Conservation (phyloP, 2,329 filamentous ascomycete species). For the Colletotrichum acutatum region DNA sequence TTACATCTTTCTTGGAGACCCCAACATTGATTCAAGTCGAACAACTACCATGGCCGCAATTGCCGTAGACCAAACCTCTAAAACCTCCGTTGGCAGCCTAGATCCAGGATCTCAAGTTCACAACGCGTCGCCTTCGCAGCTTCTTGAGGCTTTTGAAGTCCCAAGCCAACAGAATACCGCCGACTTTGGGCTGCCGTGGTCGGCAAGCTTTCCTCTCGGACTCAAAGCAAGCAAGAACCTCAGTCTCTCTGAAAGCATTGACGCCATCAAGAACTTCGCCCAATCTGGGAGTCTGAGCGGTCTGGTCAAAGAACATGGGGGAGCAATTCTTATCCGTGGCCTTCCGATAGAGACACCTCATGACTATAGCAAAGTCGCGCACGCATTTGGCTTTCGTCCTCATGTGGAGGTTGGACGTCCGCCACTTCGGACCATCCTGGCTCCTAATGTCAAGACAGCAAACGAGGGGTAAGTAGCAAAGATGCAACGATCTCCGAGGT, state of each 20-base stretch:
- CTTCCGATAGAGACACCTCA: constrained; percentile 44
- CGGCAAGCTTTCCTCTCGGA: constrained; percentile 40
- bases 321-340: constrained; percentile 46
- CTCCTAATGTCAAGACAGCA: constrained; percentile 49
- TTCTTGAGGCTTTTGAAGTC: constrained; percentile 37
- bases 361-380: constrained; percentile 47
- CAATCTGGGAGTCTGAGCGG: constrained; percentile 41
- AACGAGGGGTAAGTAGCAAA: constrained; percentile 45
- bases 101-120: neutral
- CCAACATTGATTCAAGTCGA: neutral
- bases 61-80: neutral
- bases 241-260: constrained; percentile 32
- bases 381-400: constrained; percentile 47
- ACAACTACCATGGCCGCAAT: neutral
- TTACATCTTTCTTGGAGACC: neutral
- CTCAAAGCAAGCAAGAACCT: constrained; percentile 27
- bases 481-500: too few species aligned
- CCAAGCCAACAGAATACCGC: constrained; percentile 39
- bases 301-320: constrained; percentile 43
- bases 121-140: too few species aligned
- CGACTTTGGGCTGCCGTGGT: constrained; percentile 37
- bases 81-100: neutral
- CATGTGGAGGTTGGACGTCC: constrained; percentile 49
- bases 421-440: constrained; percentile 45
- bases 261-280: constrained; percentile 35